phyloP scores from a whole-genome alignment of 331 rosid genomes.

The Arachis monticola region DNA sequence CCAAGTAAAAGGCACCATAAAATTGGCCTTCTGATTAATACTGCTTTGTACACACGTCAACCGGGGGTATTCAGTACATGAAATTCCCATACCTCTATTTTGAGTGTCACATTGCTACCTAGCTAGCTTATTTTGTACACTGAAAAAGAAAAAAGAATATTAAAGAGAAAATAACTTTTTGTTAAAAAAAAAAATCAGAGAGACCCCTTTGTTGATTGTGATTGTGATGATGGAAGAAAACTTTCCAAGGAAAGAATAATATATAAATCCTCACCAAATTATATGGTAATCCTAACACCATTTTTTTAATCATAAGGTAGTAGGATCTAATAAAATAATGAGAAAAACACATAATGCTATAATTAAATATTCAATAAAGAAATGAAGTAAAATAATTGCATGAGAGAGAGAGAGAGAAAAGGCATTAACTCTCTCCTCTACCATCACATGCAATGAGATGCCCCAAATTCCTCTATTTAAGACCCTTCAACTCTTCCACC shows the following conservation, averaged over 20 bases:
- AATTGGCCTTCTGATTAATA: slow-evolving; percentile 11
- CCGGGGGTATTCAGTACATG: slow-evolving; percentile 17
- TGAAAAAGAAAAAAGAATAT: background rate
- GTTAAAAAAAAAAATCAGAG: background rate
- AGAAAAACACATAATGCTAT: slow-evolving; percentile 3
- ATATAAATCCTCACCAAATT: slow-evolving; percentile 39
- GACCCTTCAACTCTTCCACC: slow-evolving; percentile 29
- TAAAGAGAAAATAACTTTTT: too few relatives aligned
- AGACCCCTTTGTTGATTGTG: background rate
- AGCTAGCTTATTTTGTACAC: slow-evolving; percentile 34
- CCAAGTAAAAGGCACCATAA: too few relatives aligned
- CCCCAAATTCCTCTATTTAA: slow-evolving; percentile 55
- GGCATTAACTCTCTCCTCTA: slow-evolving; percentile 49
- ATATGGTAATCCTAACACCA: slow-evolving; percentile 30
- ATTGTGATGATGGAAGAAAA: slow-evolving; percentile 30
- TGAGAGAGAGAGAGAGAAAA: background rate
- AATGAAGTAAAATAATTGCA: background rate
- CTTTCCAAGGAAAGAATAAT: slow-evolving; percentile 44
- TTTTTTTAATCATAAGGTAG: slow-evolving; percentile 16
- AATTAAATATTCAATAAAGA: slow-evolving; percentile 24
- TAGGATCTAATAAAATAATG: slow-evolving; percentile 55
- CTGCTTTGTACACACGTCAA: slow-evolving; percentile 33
- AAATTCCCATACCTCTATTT: slow-evolving; percentile 11
- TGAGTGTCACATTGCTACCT: slow-evolving; percentile 29
- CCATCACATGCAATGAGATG: slow-evolving; percentile 21